phyloP scores from a whole-genome alignment of 176 grass and related monocot species.

The Chrysopogon serrulatus region DNA sequence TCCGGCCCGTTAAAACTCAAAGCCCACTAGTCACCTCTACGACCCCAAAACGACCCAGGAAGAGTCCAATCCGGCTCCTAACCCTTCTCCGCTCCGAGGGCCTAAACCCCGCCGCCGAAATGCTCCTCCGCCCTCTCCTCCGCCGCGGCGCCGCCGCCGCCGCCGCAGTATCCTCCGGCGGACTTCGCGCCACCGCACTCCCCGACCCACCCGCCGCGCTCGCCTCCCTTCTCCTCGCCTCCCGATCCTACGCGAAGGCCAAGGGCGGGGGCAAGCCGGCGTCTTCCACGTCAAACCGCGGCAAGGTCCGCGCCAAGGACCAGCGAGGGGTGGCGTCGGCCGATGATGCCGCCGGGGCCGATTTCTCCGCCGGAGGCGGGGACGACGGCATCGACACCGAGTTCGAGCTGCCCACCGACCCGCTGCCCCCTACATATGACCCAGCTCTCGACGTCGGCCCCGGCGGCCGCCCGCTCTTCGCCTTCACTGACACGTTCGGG shows the following conservation, averaged over 20 bases:
- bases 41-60: not conserved
- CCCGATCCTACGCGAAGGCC: conserved; percentile 69
- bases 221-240: conserved; percentile 19
- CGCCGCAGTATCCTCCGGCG: not conserved
- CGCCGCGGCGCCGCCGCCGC: conserved; percentile 31
- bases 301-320: conserved; percentile 60
- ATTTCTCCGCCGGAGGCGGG: not conserved
- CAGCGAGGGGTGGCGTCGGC: conserved; percentile 38
- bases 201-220: not conserved
- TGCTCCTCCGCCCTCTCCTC: conserved; percentile 66
- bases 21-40: not conserved
- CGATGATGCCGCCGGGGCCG: conserved; percentile 18
- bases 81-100: conserved; percentile 26
- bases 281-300: conserved; percentile 33
- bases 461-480: conserved; percentile 71
- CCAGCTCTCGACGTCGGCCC: conserved; percentile 78
- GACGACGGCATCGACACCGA: conserved; percentile 47
- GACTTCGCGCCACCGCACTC: not conserved
- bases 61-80: not conserved
- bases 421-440: conserved; percentile 73
- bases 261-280: conserved; percentile 59
- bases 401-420: conserved; percentile 71
- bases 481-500: conserved; percentile 69
- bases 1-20: not conserved
- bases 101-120: conserved; percentile 41